A percentile compares a stretch with the other conserved stretches of the same genome.
Conservation (phyloP, 805 yeast species). For the Pichia paraexigua region DNA sequence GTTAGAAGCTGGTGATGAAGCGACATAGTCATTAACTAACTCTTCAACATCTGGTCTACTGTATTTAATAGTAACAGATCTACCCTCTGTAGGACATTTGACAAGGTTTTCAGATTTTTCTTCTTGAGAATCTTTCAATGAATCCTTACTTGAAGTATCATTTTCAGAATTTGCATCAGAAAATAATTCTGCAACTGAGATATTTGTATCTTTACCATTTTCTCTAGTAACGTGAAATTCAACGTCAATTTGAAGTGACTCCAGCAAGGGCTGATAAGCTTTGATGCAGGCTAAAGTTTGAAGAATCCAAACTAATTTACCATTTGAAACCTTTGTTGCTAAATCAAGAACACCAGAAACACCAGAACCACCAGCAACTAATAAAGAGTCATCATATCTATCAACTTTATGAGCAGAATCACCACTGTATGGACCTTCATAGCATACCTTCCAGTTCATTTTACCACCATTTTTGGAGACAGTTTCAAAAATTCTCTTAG, state of each 20-base stretch:
- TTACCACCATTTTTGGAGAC: background rate
- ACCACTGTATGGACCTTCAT: background rate
- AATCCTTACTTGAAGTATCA: too few relatives aligned
- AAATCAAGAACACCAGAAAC: background rate
- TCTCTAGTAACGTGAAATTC: background rate
- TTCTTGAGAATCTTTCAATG: too few relatives aligned
- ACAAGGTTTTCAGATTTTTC: too few relatives aligned
- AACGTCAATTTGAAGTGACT: background rate
- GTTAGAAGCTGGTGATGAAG: too few relatives aligned
- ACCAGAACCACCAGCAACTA: background rate
- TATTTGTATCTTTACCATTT: background rate
- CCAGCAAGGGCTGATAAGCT: background rate
- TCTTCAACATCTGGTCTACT: too few relatives aligned
- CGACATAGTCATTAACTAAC: too few relatives aligned
- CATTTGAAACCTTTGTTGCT: background rate
- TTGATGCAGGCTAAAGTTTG: background rate
- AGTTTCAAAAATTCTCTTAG: background rate
- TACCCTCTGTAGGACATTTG: too few relatives aligned
- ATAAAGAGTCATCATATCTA: background rate
- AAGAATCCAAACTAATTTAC: conserved; percentile 1
- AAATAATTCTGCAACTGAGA: too few relatives aligned
- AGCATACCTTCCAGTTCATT: background rate
- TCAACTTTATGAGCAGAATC: background rate
- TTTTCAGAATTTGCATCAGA: too few relatives aligned
- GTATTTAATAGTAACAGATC: too few relatives aligned